Conservation (phyloP, 2,329 filamentous ascomycete species). For the Tolypocladium inflatum region DNA sequence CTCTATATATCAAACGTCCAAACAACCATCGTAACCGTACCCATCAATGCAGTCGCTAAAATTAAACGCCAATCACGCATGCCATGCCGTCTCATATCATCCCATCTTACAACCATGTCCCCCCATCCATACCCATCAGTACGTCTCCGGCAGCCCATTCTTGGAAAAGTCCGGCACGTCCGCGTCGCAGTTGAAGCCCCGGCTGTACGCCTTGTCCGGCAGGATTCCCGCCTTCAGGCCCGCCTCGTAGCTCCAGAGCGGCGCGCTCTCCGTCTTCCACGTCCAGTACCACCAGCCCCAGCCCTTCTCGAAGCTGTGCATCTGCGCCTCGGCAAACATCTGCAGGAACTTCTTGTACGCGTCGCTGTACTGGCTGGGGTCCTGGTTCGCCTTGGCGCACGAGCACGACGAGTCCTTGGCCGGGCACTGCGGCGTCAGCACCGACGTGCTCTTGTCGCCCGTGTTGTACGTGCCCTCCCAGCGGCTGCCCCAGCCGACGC, state of each 20-base stretch:
- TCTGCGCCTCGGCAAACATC: slow-evolving; percentile 92
- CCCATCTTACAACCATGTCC: background rate
- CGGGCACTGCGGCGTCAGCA: slow-evolving; percentile 68
- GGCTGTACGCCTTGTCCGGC: slow-evolving; percentile 62
- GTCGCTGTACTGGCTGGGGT: slow-evolving; percentile 55
- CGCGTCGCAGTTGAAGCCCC: slow-evolving; percentile 57
- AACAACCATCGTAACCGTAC: background rate
- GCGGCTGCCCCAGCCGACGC: slow-evolving; percentile 77
- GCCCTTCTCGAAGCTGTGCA: slow-evolving; percentile 84
- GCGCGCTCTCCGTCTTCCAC: slow-evolving; percentile 78
- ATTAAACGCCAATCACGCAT: background rate
- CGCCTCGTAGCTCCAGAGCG: slow-evolving; percentile 87
- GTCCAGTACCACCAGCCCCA: slow-evolving; percentile 99
- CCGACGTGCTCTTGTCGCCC: slow-evolving; percentile 49
- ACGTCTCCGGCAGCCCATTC: slow-evolving; percentile 39
- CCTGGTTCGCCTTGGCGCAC: slow-evolving; percentile 69
- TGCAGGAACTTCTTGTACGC: slow-evolving; percentile 78
- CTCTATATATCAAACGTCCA: background rate
- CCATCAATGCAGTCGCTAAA: background rate
- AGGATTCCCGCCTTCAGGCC: slow-evolving; percentile 71
- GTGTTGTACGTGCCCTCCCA: slow-evolving; percentile 84
- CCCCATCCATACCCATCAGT: slow-evolving; percentile 12
- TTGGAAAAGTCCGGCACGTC: slow-evolving; percentile 43
- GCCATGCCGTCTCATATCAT: background rate
- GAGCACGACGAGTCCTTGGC: slow-evolving; percentile 54